These are phyloP conservation scores for Ustilago curta DNA, from an alignment of 1,284 basidiomycete genomes.

Conservation along the genomic window DNA sequence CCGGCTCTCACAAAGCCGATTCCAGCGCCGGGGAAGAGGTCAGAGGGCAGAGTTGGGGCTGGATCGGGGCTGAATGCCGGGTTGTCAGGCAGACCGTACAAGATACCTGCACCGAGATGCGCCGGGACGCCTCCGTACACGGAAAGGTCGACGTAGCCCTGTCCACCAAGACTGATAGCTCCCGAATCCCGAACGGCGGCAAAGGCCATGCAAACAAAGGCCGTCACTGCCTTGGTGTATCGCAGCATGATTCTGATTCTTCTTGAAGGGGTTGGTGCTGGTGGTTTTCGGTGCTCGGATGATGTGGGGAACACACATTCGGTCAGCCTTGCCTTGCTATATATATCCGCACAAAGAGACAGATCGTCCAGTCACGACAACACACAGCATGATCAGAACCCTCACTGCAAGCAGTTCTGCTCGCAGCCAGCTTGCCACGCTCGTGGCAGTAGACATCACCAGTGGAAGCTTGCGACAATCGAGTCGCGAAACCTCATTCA, in stretches of 20 bases:
- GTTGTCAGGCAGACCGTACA: constrained; percentile 6
- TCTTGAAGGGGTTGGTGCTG: no score
- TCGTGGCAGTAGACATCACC: no score
- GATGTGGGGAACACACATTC: no score
- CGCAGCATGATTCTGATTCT: neutral
- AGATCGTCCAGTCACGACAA: no score
- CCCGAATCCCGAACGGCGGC: neutral
- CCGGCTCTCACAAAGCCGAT: neutral
- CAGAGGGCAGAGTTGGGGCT: neutral
- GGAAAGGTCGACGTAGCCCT: constrained; percentile 8
- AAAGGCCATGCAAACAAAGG: neutral
- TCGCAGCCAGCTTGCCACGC: no score
- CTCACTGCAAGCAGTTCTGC: no score
- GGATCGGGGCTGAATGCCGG: constrained; percentile 4
- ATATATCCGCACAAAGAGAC: no score
- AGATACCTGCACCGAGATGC: constrained; percentile 7
- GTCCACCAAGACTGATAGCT: constrained; percentile 4
- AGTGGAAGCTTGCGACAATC: no score
- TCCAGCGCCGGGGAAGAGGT: neutral
- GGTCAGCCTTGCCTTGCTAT: no score
- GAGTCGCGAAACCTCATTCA: no score
- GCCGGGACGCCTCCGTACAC: neutral
- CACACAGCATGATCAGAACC: no score
- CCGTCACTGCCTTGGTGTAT: neutral
- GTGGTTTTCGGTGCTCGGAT: no score